These are phyloP conservation scores for Globisporangium recalcitrans DNA, from an alignment of 352 stramenopile species.

Conservation along the genomic window DNA sequence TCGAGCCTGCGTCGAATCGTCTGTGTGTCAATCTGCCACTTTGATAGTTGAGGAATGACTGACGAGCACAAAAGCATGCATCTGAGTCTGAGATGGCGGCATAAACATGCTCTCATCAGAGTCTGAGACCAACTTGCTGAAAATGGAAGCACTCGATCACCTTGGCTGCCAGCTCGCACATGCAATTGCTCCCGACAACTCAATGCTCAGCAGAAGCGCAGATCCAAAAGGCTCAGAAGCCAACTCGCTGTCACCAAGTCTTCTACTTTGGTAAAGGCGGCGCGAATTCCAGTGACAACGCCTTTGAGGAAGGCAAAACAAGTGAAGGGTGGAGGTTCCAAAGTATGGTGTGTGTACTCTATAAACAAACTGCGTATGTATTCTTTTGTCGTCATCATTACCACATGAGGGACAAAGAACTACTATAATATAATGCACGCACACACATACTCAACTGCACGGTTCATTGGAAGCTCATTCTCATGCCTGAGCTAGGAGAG, in stretches of 20 bases:
- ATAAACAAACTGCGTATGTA: slow-evolving; percentile 10
- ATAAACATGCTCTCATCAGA: slow-evolving; percentile 1
- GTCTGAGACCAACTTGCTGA: background rate
- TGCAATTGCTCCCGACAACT: too few relatives aligned
- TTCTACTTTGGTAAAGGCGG: background rate
- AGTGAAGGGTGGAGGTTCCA: background rate
- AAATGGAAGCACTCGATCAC: too few relatives aligned
- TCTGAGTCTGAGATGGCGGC: slow-evolving; percentile 3
- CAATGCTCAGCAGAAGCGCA: background rate
- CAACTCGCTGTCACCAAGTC: background rate
- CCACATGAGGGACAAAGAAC: slow-evolving; percentile 1
- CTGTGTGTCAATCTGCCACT: background rate
- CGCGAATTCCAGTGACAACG: background rate
- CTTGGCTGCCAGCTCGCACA: too few relatives aligned
- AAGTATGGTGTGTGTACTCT: slow-evolving; percentile 9
- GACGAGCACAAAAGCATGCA: background rate
- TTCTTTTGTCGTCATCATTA: slow-evolving; percentile 10
- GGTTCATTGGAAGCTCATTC: slow-evolving; percentile 10
- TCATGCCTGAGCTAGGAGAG: background rate
- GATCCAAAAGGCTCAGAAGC: background rate
- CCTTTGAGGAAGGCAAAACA: background rate
- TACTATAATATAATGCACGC: slow-evolving; percentile 16
- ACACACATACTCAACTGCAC: slow-evolving; percentile 13
- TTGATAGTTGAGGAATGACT: background rate
- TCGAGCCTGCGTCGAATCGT: too few relatives aligned